Conservation (phyloP, 371 early-diverging fungal species). For the Dinochytrium kinnereticum region DNA sequence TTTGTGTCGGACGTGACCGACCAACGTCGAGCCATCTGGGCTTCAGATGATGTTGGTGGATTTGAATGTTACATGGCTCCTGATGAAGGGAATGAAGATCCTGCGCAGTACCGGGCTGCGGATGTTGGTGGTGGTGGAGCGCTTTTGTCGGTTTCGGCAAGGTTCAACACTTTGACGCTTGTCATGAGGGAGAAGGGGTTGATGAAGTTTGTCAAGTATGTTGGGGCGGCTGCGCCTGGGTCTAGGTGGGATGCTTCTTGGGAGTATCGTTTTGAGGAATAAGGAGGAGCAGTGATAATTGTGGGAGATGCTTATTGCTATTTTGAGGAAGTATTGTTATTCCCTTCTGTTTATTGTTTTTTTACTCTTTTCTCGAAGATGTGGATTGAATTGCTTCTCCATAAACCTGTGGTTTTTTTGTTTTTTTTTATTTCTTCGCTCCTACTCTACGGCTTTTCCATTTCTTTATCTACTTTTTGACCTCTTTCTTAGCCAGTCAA, state of each 20-base stretch:
- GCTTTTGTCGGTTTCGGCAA: constrained; percentile 69
- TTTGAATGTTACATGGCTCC: constrained; percentile 78
- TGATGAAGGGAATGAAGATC: constrained; percentile 69
- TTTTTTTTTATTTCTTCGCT: too few relatives aligned
- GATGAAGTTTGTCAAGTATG: constrained; percentile 78
- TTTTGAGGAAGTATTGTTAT: neutral
- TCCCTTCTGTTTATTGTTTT: too few relatives aligned
- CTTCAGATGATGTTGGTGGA: constrained; percentile 70
- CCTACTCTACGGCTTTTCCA: too few relatives aligned
- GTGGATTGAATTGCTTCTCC: neutral
- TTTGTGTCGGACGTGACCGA: constrained; percentile 43
- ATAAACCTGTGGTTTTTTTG: neutral
- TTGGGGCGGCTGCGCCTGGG: constrained; percentile 65
- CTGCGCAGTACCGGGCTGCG: constrained; percentile 67
- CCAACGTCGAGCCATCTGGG: constrained; percentile 51
- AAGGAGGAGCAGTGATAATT: neutral
- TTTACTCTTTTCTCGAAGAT: too few relatives aligned
- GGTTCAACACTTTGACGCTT: constrained; percentile 65
- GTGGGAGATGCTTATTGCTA: too few relatives aligned
- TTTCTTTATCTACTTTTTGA: neutral
- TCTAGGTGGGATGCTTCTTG: constrained; percentile 75
- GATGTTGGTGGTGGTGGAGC: constrained; percentile 63
- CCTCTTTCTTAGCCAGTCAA: neutral
- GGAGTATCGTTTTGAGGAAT: constrained; percentile 58
- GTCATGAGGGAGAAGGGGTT: constrained; percentile 71